Conservation (phyloP, 2,329 filamentous ascomycete genomes). For the Tricladium varicosporioides region DNA sequence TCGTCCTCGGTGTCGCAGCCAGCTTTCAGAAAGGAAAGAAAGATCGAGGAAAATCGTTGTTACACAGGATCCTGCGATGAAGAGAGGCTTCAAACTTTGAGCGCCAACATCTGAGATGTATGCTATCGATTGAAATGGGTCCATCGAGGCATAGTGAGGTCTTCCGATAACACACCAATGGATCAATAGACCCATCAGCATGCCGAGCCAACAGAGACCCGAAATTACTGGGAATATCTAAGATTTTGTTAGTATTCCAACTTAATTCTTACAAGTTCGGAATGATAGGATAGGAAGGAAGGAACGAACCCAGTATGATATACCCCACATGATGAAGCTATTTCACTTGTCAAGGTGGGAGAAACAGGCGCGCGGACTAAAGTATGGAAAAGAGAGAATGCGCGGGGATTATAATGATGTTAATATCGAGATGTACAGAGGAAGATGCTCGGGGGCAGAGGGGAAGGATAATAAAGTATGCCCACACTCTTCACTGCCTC, state of each 20-base stretch:
- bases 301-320: slow-evolving; percentile 45
- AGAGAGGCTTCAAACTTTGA: slow-evolving; percentile 67
- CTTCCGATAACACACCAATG: slow-evolving; percentile 59
- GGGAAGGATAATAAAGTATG: background rate
- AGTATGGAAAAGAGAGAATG: background rate
- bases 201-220: slow-evolving; percentile 45
- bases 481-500: background rate
- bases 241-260: slow-evolving; percentile 1
- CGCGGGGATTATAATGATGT: background rate
- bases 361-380: background rate
- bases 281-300: background rate
- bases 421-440: background rate
- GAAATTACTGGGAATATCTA: slow-evolving; percentile 68
- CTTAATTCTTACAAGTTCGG: background rate
- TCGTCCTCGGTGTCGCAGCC: slow-evolving; percentile 77
- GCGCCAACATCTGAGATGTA: slow-evolving; percentile 71
- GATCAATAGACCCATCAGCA: slow-evolving; percentile 25
- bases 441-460: background rate
- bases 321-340: slow-evolving; percentile 30
- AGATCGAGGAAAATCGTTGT: slow-evolving; percentile 80
- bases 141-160: slow-evolving; percentile 62
- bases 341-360: background rate
- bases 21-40: slow-evolving; percentile 78
- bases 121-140: slow-evolving; percentile 55
- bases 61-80: slow-evolving; percentile 68